phyloP scores from a whole-genome alignment of 192 early-diverging fungal genomes.

The Linderina pennispora region DNA sequence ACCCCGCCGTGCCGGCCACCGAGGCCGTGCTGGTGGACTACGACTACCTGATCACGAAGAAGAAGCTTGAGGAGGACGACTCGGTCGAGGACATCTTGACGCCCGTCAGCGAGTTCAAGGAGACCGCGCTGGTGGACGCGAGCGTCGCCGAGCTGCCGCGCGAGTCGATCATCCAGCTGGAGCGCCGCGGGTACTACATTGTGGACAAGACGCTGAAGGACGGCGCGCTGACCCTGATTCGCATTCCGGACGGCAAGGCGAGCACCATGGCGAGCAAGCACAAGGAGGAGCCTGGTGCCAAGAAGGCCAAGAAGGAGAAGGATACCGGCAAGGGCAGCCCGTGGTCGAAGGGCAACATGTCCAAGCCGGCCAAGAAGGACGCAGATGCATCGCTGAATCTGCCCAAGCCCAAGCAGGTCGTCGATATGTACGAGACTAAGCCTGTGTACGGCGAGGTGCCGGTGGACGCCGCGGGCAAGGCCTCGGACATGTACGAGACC shows the following conservation, averaged over 20 bases:
- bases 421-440: slow-evolving; percentile 22
- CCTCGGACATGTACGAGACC: slow-evolving; percentile 27
- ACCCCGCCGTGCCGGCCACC: slow-evolving; percentile 54
- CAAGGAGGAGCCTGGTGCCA: slow-evolving; percentile 5
- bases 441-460: slow-evolving; percentile 29
- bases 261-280: slow-evolving; percentile 62
- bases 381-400: slow-evolving; percentile 7
- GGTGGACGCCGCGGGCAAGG: slow-evolving; percentile 6
- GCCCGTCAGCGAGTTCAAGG: slow-evolving; percentile 76
- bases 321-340: slow-evolving; percentile 13
- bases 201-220: slow-evolving; percentile 58
- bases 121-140: slow-evolving; percentile 57
- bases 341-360: slow-evolving; percentile 25
- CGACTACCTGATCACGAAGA: slow-evolving; percentile 98
- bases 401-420: slow-evolving; percentile 8
- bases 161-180: slow-evolving; percentile 92
- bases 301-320: background rate
- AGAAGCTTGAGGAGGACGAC: slow-evolving; percentile 93
- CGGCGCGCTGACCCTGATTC: slow-evolving; percentile 60
- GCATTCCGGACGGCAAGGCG: slow-evolving; percentile 91
- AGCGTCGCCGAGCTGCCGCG: slow-evolving; percentile 55
- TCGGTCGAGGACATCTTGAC: slow-evolving; percentile 76
- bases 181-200: slow-evolving; percentile 95
- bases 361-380: slow-evolving; percentile 1
- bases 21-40: slow-evolving; percentile 77